Evolutionary conservation across 2,329 filamentous ascomycete genomes (phyloP).

Genomic region (Fusarium armeniacum): DNA sequence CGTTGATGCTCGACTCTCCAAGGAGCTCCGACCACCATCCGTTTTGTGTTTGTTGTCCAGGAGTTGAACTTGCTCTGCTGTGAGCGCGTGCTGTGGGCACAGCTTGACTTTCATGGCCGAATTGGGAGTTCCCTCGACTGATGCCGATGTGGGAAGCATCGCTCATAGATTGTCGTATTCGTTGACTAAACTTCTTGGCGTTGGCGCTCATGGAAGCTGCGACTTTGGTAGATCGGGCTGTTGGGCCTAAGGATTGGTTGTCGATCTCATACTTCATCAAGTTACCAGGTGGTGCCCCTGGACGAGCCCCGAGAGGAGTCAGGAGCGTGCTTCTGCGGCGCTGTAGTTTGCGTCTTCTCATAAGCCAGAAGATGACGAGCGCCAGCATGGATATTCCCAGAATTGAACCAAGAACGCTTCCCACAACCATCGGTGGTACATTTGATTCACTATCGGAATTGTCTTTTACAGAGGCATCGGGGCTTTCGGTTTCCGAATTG

Average conservation of each 20-base stretch:
- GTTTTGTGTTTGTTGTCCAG: slow-evolving; percentile 33
- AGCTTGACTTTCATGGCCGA: slow-evolving; percentile 56
- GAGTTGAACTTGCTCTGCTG: slow-evolving; percentile 21
- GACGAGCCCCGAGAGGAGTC: slow-evolving; percentile 59
- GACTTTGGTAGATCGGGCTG: slow-evolving; percentile 56
- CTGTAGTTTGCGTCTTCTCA: slow-evolving; percentile 59
- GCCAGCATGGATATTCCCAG: slow-evolving; percentile 59
- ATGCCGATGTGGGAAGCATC: slow-evolving; percentile 62
- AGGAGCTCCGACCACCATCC: slow-evolving; percentile 63
- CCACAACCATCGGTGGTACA: slow-evolving; percentile 60
- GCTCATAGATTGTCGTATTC: slow-evolving; percentile 35
- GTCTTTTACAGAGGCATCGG: slow-evolving; percentile 25
- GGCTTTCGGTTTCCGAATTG: slow-evolving; percentile 36
- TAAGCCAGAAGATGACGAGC: slow-evolving; percentile 64
- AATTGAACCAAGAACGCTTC: slow-evolving; percentile 65
- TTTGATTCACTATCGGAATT: slow-evolving; percentile 29
- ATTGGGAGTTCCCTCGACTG: slow-evolving; percentile 68
- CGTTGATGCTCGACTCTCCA: slow-evolving; percentile 57
- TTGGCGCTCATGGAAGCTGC: slow-evolving; percentile 51
- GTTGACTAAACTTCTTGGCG: slow-evolving; percentile 49
- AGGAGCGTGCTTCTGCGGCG: slow-evolving; percentile 63
- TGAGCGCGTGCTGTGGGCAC: slow-evolving; percentile 50
- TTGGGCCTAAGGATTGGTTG: slow-evolving; percentile 64
- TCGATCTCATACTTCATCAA: slow-evolving; percentile 53
- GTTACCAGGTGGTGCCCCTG: slow-evolving; percentile 26